Percentiles rank a stretch among this genome's conserved stretches.
Evolutionary conservation across 164 flowering plant species (phyloP).

Genomic region (Sedum album): DNA sequence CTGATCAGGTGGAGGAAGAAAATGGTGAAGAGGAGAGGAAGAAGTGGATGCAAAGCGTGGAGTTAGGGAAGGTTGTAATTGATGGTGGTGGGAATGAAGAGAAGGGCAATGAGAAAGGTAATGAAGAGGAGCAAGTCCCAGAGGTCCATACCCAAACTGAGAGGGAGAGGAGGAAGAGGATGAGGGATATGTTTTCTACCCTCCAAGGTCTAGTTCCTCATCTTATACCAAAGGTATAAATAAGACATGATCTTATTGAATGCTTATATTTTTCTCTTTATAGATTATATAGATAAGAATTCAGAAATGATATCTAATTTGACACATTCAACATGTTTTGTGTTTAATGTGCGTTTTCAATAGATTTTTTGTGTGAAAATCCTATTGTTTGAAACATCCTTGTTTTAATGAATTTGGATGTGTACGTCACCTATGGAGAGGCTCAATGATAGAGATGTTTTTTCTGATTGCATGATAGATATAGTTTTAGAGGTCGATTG

Average conservation of each 20-base stretch:
- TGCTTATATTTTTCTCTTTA: background rate
- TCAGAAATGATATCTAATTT: background rate
- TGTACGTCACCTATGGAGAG: too few relatives aligned
- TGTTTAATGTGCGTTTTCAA: background rate
- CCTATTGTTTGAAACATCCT: too few relatives aligned
- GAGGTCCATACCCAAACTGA: constrained; percentile 80
- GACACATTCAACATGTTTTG: background rate
- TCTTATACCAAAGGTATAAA: constrained; percentile 67
- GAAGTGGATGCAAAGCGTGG: background rate
- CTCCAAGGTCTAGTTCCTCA: constrained; percentile 92
- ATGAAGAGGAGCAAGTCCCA: constrained; percentile 38
- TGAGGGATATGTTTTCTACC: constrained; percentile 74
- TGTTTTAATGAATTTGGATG: too few relatives aligned
- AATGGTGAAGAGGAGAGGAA: background rate
- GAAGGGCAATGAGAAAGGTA: constrained; percentile 12
- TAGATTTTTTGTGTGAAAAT: background rate
- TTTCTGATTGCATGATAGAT: too few relatives aligned
- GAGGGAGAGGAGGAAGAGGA: constrained; percentile 90
- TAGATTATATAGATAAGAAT: background rate
- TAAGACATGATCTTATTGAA: background rate
- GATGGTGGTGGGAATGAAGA: constrained; percentile 15
- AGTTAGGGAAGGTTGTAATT: constrained; percentile 4
- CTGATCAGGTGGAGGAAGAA: background rate
- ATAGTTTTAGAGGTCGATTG: background rate
- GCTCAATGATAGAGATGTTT: too few relatives aligned